These are phyloP conservation scores for Lepiota brunneoincarnata DNA, from an alignment of 768 basidiomycete genomes.

Conservation along the genomic window DNA sequence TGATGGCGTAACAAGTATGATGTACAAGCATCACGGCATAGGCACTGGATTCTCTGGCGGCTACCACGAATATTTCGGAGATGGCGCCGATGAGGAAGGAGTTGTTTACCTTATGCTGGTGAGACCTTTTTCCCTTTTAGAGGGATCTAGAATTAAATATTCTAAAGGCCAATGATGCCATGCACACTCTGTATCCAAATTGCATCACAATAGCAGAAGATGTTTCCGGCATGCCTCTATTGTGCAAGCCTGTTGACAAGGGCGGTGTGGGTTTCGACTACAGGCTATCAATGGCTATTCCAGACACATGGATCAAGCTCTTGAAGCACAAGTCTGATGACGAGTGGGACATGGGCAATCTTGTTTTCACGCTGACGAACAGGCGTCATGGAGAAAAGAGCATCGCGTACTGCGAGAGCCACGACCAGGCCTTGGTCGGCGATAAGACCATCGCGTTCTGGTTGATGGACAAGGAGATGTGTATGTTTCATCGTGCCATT, in stretches of 20 bases:
- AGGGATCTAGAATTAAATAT: constrained; percentile 11
- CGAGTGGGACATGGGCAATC: constrained; percentile 84
- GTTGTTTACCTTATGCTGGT: constrained; percentile 98
- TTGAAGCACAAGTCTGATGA: constrained; percentile 89
- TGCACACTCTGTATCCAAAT: constrained; percentile 78
- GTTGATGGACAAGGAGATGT: constrained; percentile 99
- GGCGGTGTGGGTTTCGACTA: constrained; percentile 99
- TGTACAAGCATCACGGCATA: constrained; percentile 98
- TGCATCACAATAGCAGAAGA: constrained; percentile 96
- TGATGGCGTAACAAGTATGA: constrained; percentile 99
- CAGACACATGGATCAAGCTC: constrained; percentile 99
- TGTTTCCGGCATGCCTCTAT: constrained; percentile 97
- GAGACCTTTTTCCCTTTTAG: constrained; percentile 27
- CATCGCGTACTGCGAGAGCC: constrained; percentile 91
- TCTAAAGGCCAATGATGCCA: constrained; percentile 82
- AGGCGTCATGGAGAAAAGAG: constrained; percentile 88
- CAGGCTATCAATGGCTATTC: constrained; percentile 96
- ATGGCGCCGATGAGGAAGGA: constrained; percentile 78
- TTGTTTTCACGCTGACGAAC: constrained; percentile 88
- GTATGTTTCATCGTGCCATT: constrained; percentile 45
- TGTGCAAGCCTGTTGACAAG: constrained; percentile 71
- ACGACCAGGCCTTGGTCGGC: constrained; percentile 97
- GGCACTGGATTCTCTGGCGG: constrained; percentile 97
- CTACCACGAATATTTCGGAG: constrained; percentile 97
- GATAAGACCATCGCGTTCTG: constrained; percentile 99